Evolutionary conservation across 2,329 filamentous ascomycete genomes (phyloP), one percentile per base, ranked within the genome.

Genomic region (Fusarium clavum): DNA sequence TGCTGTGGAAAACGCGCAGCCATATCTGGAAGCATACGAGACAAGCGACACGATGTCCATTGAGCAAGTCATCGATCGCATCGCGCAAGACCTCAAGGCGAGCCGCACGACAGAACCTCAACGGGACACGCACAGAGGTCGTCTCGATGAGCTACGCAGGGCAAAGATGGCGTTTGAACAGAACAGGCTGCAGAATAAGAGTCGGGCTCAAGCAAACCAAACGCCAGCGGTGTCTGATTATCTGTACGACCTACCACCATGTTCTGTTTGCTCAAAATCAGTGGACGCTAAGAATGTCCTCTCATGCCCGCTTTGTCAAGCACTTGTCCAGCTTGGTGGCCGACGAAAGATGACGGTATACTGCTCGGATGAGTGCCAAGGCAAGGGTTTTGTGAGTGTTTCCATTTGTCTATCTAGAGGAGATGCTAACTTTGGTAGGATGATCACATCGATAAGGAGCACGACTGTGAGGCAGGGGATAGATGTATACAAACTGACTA

Each of bases 141-240:
- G 83, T 12, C 75, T 86, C 5, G 82, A 84, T 58, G 84, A 86
- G 71, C 78, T 86, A 6, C 80, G 79, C 20, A 78, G 84, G 60
- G 85, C 84, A 29, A 84, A 82, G 72, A 82, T 80, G 61, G 83
- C 84, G 11, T 83, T 84, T 77, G 84, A 85, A 72, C 83, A 82
- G 71, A 80, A 80, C 72, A 81, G 75, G 73, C 77, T 71, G 67
- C 78, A 77, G 75, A 79, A 72, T 76, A 81, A 80, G 77, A 75
- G 74, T 72, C 79, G 72, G 53, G 76, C 72, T 44, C 76, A 76
- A 41, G 72, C 73, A 58, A 74, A 75, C 57, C 76, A 80, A 47
- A 74, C 70, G 53, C 64, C 69, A 24, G 62, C 65, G 27, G 69
- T 77, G 24, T 76, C 73, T 5, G 76, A 80, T 34, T 75, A 80